Conservation (phyloP, 2,329 filamentous ascomycete genomes). For the Colletotrichum tropicicola region DNA sequence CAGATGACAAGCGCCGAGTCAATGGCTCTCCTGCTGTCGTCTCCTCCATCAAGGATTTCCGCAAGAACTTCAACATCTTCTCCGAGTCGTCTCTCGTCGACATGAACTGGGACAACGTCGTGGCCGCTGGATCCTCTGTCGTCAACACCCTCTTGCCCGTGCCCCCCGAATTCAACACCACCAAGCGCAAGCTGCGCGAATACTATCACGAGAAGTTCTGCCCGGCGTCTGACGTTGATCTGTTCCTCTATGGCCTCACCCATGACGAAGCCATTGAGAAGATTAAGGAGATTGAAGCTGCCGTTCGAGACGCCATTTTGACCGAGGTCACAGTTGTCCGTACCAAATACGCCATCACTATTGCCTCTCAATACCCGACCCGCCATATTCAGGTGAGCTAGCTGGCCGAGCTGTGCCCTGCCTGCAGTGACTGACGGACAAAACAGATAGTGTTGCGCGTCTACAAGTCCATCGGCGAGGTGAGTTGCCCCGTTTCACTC, state of each 20-base stretch:
- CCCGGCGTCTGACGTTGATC: constrained; percentile 85
- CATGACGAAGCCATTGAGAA: constrained; percentile 84
- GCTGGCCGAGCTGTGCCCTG: no score
- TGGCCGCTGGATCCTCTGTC: constrained; percentile 83
- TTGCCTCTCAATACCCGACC: constrained; percentile 84
- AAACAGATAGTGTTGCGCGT: constrained; percentile 81
- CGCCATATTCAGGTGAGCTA: constrained; percentile 75
- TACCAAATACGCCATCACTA: constrained; percentile 89
- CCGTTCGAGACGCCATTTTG: constrained; percentile 79
- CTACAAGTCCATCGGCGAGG: constrained; percentile 82
- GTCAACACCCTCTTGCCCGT: constrained; percentile 81
- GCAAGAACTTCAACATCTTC: constrained; percentile 82
- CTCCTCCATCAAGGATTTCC: constrained; percentile 73
- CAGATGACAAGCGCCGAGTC: constrained; percentile 66
- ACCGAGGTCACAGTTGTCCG: constrained; percentile 86
- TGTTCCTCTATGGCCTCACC: constrained; percentile 83
- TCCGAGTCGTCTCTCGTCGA: constrained; percentile 81
- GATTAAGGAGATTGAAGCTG: constrained; percentile 82
- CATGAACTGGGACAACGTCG: constrained; percentile 83
- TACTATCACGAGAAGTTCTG: constrained; percentile 87
- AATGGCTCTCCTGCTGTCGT: constrained; percentile 76
- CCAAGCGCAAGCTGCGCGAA: constrained; percentile 70
- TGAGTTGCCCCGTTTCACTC: no score
- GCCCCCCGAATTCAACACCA: constrained; percentile 66
- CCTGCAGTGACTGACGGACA: constrained; percentile 30